A percentile compares a stretch with the other conserved stretches of the same genome.
Evolutionary conservation across 345 rosid species (phyloP).

Genomic region (Kernera saxatilis): DNA sequence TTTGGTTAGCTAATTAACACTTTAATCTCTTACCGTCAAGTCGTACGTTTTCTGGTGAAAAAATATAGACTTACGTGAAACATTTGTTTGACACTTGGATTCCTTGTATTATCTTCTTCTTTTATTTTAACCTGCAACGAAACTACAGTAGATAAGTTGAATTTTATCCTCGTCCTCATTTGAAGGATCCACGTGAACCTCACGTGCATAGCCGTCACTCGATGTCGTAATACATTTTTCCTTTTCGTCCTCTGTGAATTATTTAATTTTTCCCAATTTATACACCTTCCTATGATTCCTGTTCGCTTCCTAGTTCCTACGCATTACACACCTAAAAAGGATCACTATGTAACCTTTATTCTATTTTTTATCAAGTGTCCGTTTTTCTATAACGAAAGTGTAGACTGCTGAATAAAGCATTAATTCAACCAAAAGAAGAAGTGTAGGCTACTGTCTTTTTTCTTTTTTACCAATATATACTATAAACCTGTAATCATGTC

Average conservation of each 20-base stretch:
- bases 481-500: not conserved
- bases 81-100: not conserved
- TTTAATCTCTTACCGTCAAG: not conserved
- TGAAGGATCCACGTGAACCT: conserved; percentile 11
- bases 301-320: conserved; percentile 6
- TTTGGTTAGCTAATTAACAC: not conserved
- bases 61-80: conserved; percentile 6
- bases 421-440: no score
- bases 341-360: not conserved
- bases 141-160: conserved; percentile 1
- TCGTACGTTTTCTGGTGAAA: not conserved
- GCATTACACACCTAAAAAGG: conserved; percentile 8
- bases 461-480: not conserved
- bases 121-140: not conserved
- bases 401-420: no score
- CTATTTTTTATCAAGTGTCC: not conserved
- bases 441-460: not conserved
- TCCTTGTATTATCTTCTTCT: not conserved
- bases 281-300: conserved; percentile 18
- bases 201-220: conserved; percentile 30
- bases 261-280: conserved; percentile 8
- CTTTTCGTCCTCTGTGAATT: not conserved
- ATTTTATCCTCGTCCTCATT: not conserved
- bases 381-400: not conserved
- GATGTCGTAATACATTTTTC: conserved; percentile 8